phyloP scores from a whole-genome alignment of 2,329 filamentous ascomycete species.

The Ophiostoma quercus region DNA sequence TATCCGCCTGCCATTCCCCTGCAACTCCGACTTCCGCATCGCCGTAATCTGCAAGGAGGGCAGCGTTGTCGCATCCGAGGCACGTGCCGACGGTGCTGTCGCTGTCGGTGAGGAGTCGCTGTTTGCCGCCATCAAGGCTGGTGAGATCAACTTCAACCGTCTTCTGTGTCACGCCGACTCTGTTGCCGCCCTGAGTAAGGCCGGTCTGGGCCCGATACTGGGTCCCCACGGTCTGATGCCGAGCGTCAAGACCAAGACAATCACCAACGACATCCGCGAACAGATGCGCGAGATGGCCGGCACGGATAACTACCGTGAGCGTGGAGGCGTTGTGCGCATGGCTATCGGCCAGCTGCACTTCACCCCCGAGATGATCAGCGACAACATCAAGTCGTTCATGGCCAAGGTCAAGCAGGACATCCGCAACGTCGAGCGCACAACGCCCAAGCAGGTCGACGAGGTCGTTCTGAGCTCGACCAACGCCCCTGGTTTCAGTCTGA shows the following conservation, averaged over 20 bases:
- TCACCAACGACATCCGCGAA: conserved; percentile 72
- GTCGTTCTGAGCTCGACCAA: conserved; percentile 82
- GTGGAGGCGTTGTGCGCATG: conserved; percentile 75
- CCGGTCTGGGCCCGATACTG: conserved; percentile 71
- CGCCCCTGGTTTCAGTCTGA: conserved; percentile 80
- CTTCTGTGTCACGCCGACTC: conserved; percentile 80
- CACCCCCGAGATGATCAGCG: conserved; percentile 76
- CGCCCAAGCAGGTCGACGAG: conserved; percentile 67
- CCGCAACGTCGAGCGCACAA: conserved; percentile 48
- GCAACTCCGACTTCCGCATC: conserved; percentile 82
- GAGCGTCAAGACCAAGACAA: conserved; percentile 77
- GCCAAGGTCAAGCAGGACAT: conserved; percentile 74
- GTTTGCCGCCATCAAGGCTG: conserved; percentile 69
- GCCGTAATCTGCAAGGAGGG: conserved; percentile 86
- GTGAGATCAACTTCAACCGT: conserved; percentile 79
- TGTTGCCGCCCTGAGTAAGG: conserved; percentile 72
- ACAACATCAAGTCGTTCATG: conserved; percentile 76
- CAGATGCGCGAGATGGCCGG: conserved; percentile 78
- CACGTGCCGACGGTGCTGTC: conserved; percentile 70
- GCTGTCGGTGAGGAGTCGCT: conserved; percentile 81
- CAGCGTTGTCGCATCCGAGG: conserved; percentile 67
- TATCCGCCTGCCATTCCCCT: conserved; percentile 80
- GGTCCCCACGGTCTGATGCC: conserved; percentile 93
- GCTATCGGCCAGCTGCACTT: conserved; percentile 88
- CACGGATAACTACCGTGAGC: conserved; percentile 80